Conservation (phyloP, 1,139 yeast genomes). For the Candida freyschussii region DNA sequence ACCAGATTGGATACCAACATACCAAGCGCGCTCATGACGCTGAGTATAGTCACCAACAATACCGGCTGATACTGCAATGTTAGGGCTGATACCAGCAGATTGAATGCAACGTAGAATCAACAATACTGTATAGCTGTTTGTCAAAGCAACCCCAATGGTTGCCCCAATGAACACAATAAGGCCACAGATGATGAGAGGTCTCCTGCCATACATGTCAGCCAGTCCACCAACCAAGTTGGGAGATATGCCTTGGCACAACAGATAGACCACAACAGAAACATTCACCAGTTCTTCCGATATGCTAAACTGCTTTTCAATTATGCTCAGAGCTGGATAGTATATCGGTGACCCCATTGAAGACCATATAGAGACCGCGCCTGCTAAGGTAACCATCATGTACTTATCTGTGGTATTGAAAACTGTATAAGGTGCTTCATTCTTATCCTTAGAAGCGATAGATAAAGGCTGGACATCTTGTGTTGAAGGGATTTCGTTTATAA, state of each 20-base stretch:
- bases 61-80: conserved; percentile 62
- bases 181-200: conserved; percentile 58
- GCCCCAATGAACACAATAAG: conserved; percentile 49
- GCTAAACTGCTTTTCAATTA: conserved; percentile 45
- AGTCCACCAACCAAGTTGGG: conserved; percentile 62
- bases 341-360: conserved; percentile 68
- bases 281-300: conserved; percentile 54
- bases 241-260: conserved; percentile 63
- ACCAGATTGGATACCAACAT: conserved; percentile 58
- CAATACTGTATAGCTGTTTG: conserved; percentile 48
- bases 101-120: conserved; percentile 60
- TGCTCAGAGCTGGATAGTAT: conserved; percentile 66
- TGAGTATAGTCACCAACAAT: conserved; percentile 65
- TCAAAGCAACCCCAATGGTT: conserved; percentile 55
- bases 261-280: conserved; percentile 65
- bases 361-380: conserved; percentile 47
- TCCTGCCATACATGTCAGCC: conserved; percentile 66
- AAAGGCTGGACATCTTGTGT: no score
- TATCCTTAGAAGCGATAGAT: no score
- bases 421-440: conserved; percentile 25
- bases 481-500: no score
- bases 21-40: conserved; percentile 57
- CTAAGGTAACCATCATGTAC: conserved; percentile 32
- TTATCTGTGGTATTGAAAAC: conserved; percentile 35
- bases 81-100: conserved; percentile 67